Evolutionary conservation across 1,284 basidiomycete genomes (phyloP).

Genomic region (Cerioporus squamosus): DNA sequence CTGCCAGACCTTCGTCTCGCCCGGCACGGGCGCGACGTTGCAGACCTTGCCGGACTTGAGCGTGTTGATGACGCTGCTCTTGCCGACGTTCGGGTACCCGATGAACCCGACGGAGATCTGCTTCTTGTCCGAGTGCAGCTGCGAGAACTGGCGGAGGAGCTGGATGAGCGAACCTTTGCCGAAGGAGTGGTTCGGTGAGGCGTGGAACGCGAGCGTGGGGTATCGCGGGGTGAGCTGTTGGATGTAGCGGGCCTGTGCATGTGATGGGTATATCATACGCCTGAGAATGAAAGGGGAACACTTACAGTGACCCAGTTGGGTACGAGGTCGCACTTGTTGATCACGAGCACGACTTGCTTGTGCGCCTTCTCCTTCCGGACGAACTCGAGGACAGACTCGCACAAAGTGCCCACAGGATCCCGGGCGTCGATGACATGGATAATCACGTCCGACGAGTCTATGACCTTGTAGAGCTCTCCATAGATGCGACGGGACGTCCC

Average conservation of each 20-base stretch:
- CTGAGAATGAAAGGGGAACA: slow-evolving; percentile 29
- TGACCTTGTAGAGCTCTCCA: slow-evolving; percentile 98
- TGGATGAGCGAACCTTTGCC: slow-evolving; percentile 98
- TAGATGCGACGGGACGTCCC: slow-evolving; percentile 96
- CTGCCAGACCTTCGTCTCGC: slow-evolving; percentile 99
- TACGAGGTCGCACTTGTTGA: slow-evolving; percentile 99
- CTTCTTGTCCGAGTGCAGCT: slow-evolving; percentile 98
- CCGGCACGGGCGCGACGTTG: slow-evolving; percentile 95
- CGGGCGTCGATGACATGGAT: slow-evolving; percentile 96
- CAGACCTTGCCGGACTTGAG: slow-evolving; percentile 99
- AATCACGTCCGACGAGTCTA: slow-evolving; percentile 97
- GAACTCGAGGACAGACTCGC: slow-evolving; percentile 93
- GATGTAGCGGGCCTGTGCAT: slow-evolving; percentile 88
- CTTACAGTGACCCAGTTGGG: slow-evolving; percentile 99
- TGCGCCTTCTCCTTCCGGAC: slow-evolving; percentile 96
- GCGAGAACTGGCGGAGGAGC: slow-evolving; percentile 95
- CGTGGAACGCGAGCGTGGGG: slow-evolving; percentile 98
- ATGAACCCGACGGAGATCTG: slow-evolving; percentile 99
- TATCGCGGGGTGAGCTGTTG: slow-evolving; percentile 94
- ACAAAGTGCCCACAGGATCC: slow-evolving; percentile 96
- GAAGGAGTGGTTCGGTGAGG: slow-evolving; percentile 98
- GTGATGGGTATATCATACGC: slow-evolving; percentile 15
- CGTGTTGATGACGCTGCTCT: slow-evolving; percentile 98
- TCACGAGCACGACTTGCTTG: slow-evolving; percentile 95
- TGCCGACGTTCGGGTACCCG: slow-evolving; percentile 98